Percentiles rank a stretch among this genome's conserved stretches.
phyloP scores from a whole-genome alignment of 2,329 filamentous ascomycete species.

The Phaeomoniella chlamydospora region DNA sequence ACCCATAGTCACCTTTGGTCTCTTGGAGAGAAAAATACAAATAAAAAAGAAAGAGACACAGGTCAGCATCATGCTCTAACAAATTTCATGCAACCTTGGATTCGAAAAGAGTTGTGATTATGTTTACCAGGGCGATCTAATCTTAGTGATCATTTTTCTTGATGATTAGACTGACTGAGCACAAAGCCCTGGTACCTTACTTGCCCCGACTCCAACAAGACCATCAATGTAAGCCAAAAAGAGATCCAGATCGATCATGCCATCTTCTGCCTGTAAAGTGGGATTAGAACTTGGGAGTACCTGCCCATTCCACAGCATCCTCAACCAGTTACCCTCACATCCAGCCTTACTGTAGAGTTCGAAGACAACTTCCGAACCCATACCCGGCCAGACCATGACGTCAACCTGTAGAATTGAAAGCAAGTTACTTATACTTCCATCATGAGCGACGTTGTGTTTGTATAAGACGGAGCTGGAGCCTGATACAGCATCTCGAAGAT shows the following conservation, averaged over 20 bases:
- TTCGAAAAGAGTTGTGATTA: no score
- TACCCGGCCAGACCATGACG: constrained; percentile 70
- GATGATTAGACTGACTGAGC: background rate
- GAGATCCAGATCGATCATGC: constrained; percentile 50
- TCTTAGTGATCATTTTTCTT: no score
- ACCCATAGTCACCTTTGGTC: no score
- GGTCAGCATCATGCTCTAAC: no score
- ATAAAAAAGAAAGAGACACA: no score
- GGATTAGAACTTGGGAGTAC: constrained; percentile 55
- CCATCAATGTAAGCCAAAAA: constrained; percentile 59
- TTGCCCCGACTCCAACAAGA: constrained; percentile 42
- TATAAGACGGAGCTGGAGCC: constrained; percentile 37
- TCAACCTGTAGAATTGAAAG: constrained; percentile 59
- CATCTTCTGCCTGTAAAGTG: constrained; percentile 48
- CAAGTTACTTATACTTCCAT: constrained; percentile 55
- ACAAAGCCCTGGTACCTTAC: constrained; percentile 25
- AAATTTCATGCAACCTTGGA: no score
- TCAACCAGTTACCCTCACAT: constrained; percentile 28
- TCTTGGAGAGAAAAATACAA: no score
- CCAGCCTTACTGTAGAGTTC: constrained; percentile 47
- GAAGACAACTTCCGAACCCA: constrained; percentile 67
- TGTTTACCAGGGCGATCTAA: no score
- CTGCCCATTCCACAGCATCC: constrained; percentile 58
- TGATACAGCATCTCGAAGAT: constrained; percentile 41
- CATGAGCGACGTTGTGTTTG: constrained; percentile 67